A percentile compares a stretch with the other conserved stretches of the same genome.
These are phyloP conservation scores for Dictyostelium discoideum DNA, from an alignment of 78 protist species.

Conservation along the genomic window DNA sequence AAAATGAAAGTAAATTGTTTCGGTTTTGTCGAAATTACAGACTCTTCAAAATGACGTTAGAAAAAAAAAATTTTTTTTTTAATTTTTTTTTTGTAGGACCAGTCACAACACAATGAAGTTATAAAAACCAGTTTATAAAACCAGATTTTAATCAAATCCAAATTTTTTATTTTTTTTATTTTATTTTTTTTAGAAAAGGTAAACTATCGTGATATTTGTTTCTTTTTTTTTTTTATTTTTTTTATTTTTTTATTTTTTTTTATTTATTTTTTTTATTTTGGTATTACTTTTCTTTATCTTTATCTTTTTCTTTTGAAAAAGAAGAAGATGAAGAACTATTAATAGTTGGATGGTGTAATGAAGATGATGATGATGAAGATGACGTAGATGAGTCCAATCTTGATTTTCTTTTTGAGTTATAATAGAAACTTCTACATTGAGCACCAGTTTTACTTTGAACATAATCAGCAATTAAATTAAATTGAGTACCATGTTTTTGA, in stretches of 20 bases:
- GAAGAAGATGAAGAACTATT: not conserved
- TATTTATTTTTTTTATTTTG: not conserved
- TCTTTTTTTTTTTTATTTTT: not conserved
- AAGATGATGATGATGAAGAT: not conserved
- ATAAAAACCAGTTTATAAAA: not conserved
- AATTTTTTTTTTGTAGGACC: not conserved
- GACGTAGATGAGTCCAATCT: not conserved
- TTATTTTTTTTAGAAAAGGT: not conserved
- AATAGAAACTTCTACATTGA: conserved; percentile 53
- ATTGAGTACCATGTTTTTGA: conserved; percentile 40
- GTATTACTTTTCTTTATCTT: not conserved
- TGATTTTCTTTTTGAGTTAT: conserved; percentile 30
- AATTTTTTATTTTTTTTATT: not conserved
- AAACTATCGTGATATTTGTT: not conserved
- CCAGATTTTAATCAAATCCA: not conserved
- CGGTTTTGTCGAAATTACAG: not conserved
- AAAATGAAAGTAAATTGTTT: not conserved
- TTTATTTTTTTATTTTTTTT: not conserved
- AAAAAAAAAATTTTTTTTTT: no score
- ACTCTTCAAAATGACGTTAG: no score
- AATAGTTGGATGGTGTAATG: not conserved
- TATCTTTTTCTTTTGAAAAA: not conserved
- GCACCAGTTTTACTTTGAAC: not conserved
- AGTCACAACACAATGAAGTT: not conserved
- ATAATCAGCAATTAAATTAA: conserved; percentile 33